phyloP scores from a whole-genome alignment of 2,329 filamentous ascomycete species.

The Fusarium mundagurra region DNA sequence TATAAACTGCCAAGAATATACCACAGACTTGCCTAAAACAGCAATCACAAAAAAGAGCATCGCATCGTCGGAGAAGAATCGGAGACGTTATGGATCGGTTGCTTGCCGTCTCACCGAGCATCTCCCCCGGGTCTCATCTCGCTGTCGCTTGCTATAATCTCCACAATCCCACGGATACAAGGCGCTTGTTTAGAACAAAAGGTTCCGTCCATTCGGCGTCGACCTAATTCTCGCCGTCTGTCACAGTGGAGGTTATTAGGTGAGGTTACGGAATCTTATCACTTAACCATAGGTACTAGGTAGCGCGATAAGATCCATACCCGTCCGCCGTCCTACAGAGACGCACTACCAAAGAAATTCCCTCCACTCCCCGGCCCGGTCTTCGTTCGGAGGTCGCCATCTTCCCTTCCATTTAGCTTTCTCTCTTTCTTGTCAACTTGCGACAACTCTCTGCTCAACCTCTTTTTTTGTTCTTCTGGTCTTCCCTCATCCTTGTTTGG shows the following conservation, averaged over 20 bases:
- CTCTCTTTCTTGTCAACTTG: slow-evolving; percentile 9
- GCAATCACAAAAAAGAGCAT: not conserved
- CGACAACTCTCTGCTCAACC: slow-evolving; percentile 25
- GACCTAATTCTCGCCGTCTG: slow-evolving; percentile 13
- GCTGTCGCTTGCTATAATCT: slow-evolving; percentile 7
- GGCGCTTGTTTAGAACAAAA: slow-evolving; percentile 1
- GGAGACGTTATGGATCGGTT: slow-evolving; percentile 17
- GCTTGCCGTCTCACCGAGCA: slow-evolving; percentile 29
- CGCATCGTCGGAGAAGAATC: slow-evolving; percentile 26
- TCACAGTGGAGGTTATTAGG: not conserved
- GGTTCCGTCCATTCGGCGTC: slow-evolving; percentile 18
- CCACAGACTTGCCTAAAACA: slow-evolving; percentile 24
- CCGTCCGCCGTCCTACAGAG: not conserved
- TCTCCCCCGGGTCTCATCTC: slow-evolving; percentile 28
- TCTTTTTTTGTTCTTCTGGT: slow-evolving; percentile 11
- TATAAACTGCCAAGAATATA: not conserved
- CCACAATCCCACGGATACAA: slow-evolving; percentile 18
- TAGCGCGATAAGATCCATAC: slow-evolving; percentile 37
- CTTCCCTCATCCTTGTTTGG: not conserved
- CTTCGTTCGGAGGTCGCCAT: slow-evolving; percentile 43
- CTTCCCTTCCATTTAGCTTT: slow-evolving; percentile 23
- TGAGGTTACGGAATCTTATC: slow-evolving; percentile 30
- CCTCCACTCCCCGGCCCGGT: slow-evolving; percentile 42
- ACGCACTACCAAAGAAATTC: slow-evolving; percentile 43
- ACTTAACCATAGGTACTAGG: slow-evolving; percentile 23